Evolutionary conservation across 2,329 filamentous ascomycete genomes (phyloP).

Genomic region (Fusarium sp.): DNA sequence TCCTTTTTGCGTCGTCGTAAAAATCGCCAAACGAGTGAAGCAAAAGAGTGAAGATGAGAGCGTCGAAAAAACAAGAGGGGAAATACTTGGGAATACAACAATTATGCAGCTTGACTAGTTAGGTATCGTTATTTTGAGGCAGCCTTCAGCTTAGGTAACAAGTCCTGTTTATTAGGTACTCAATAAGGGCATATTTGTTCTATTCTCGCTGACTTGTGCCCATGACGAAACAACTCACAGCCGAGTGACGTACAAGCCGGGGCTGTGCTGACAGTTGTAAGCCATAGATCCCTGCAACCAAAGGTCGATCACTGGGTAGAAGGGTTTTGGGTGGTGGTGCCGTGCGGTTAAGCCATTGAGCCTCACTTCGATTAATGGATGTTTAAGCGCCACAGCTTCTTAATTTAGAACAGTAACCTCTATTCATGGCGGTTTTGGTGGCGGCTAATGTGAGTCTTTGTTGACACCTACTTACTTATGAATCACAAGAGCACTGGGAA

Average conservation of each 20-base stretch:
- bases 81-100: neutral
- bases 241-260: constrained; percentile 41
- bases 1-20: constrained; percentile 7
- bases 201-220: constrained; percentile 28
- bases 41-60: neutral
- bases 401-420: constrained; percentile 33
- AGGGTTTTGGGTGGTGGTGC: constrained; percentile 7
- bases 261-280: constrained; percentile 40
- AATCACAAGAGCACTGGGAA: neutral
- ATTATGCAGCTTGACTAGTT: neutral
- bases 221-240: constrained; percentile 35
- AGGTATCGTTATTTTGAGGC: neutral
- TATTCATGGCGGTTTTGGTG: neutral
- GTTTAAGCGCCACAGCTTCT: constrained; percentile 25
- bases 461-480: neutral
- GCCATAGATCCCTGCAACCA: constrained; percentile 22
- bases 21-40: constrained; percentile 1
- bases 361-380: constrained; percentile 14
- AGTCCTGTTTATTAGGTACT: constrained; percentile 14
- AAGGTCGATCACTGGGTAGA: constrained; percentile 23
- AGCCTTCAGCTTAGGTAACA: constrained; percentile 12
- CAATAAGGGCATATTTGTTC: neutral
- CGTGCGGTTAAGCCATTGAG: constrained; percentile 15
- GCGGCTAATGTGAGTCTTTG: constrained; percentile 6
- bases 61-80: constrained; percentile 10